Evolutionary conservation across 345 rosid genomes (phyloP), one percentile per base, ranked within the genome.

Genomic region (Eucalyptus virginea): DNA sequence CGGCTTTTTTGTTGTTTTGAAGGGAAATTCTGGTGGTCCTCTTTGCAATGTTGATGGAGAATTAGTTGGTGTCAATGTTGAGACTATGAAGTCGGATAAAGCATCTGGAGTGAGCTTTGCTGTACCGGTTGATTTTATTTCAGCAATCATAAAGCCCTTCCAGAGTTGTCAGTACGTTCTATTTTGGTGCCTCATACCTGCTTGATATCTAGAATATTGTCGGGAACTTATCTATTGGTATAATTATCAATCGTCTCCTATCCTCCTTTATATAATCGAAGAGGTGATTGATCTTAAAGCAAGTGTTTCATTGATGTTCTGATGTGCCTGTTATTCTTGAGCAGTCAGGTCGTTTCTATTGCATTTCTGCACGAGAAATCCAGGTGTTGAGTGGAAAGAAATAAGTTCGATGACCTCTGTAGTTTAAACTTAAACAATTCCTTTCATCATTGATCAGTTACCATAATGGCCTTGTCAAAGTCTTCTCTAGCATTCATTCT

Each of bases 21-120:
- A 97, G 99, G 99, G 99, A 91, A 97, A 96, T 91, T 96, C 98
- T 83, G 99, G 99, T 86, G 99, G 99, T 16, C 99, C 99, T 26
- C 96, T 97, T 89, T 96, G 96, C 81, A 96, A 97, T 92, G 49
- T 95, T 88, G 98, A 96, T 91, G 99, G 99, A 89, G 98, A 97
- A 93, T 93, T 97, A 52, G 89, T 97, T 44, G 99, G 99, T 91
- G 97, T 97, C 51, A 97, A 96, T 88, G 95, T 93, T 81, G 94
- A 62, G 5, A 62, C 72, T 62, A 13, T 62, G 69, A 95, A 97
- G 95, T 95, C 93, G 93, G 95, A 98, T 95, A 89, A 88, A 94
- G 99, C 98, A 50, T 97, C 95, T 91, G 98, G 99, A 50, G 92
- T 96, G 81, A 89, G 98, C 86, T 97, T 96, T 91, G 91, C 99